phyloP scores from a whole-genome alignment of 768 basidiomycete genomes.

The Lentinula guzmanii region DNA sequence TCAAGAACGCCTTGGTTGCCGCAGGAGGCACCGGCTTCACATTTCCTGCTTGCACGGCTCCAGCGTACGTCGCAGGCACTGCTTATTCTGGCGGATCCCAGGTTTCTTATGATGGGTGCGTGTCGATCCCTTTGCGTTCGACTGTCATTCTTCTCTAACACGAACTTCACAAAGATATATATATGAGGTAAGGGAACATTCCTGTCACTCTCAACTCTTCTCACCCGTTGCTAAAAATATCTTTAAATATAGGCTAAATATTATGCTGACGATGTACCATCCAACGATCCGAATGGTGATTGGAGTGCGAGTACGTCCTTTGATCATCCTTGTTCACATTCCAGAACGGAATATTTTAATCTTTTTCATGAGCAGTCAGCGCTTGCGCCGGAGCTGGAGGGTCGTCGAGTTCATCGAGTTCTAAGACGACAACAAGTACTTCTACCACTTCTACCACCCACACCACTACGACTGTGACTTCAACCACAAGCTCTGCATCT shows the following conservation, averaged over 20 bases:
- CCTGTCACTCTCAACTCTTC: background rate
- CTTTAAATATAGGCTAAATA: conserved; percentile 47
- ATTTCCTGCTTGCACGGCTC: conserved; percentile 54
- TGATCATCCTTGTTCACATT: background rate
- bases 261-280: conserved; percentile 44
- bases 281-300: conserved; percentile 43
- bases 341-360: background rate
- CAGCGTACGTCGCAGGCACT: conserved; percentile 42
- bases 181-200: conserved; percentile 42
- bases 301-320: conserved; percentile 55
- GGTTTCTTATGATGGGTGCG: conserved; percentile 53
- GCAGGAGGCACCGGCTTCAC: conserved; percentile 68
- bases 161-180: conserved; percentile 39
- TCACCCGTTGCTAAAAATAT: background rate
- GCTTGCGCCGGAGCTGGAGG: conserved; percentile 30
- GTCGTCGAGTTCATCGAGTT: conserved; percentile 39
- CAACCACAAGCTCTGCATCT: conserved; percentile 14
- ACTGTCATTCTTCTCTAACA: conserved; percentile 1
- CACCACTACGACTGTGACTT: conserved; percentile 14
- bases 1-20: conserved; percentile 53
- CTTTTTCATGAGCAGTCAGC: conserved; percentile 34
- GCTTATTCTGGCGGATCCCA: conserved; percentile 44
- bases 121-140: background rate
- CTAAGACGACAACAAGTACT: conserved; percentile 20
- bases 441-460: conserved; percentile 22